Evolutionary conservation across 1,284 basidiomycete genomes (phyloP).

Genomic region (Microbotryomycetes sp.): DNA sequence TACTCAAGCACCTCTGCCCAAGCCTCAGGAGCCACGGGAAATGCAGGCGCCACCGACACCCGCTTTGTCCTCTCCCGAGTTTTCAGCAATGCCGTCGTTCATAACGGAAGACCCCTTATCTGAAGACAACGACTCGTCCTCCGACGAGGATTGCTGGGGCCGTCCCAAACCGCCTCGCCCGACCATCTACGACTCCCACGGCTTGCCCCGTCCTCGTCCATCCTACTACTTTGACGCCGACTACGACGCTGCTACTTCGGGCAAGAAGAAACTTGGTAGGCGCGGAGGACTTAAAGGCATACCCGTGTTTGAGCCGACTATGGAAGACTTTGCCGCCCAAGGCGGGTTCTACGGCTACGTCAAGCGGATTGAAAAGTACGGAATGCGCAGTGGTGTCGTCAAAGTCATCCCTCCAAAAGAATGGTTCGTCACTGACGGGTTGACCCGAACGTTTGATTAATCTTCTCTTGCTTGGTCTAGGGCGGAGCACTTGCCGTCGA

Average conservation of each 20-base stretch:
- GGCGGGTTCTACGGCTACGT: slow-evolving; percentile 81
- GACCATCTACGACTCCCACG: slow-evolving; percentile 2
- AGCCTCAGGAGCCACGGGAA: neutral
- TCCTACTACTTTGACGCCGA: slow-evolving; percentile 31
- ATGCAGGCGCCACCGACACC: slow-evolving; percentile 7
- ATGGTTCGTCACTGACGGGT: slow-evolving; percentile 54
- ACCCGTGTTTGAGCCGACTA: slow-evolving; percentile 84
- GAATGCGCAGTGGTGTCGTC: slow-evolving; percentile 76
- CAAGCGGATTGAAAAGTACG: slow-evolving; percentile 77
- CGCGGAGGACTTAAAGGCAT: slow-evolving; percentile 52
- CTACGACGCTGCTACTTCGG: slow-evolving; percentile 26
- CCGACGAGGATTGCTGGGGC: slow-evolving; percentile 23
- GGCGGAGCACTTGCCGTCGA: slow-evolving; percentile 61
- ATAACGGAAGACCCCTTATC: slow-evolving; percentile 15
- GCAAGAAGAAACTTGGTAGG: slow-evolving; percentile 27
- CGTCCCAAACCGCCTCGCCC: slow-evolving; percentile 18
- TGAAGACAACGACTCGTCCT: slow-evolving; percentile 21
- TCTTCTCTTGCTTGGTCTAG: slow-evolving; percentile 43
- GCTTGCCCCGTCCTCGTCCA: slow-evolving; percentile 18
- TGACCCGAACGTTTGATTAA: neutral
- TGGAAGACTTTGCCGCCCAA: slow-evolving; percentile 47
- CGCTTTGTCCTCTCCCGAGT: slow-evolving; percentile 1
- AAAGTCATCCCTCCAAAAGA: slow-evolving; percentile 89
- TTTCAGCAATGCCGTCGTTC: slow-evolving; percentile 21
- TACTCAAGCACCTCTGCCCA: neutral